Percentiles rank a stretch among this genome's conserved stretches.
Conservation (phyloP, 768 basidiomycete genomes). For the Suillus alpinus region DNA sequence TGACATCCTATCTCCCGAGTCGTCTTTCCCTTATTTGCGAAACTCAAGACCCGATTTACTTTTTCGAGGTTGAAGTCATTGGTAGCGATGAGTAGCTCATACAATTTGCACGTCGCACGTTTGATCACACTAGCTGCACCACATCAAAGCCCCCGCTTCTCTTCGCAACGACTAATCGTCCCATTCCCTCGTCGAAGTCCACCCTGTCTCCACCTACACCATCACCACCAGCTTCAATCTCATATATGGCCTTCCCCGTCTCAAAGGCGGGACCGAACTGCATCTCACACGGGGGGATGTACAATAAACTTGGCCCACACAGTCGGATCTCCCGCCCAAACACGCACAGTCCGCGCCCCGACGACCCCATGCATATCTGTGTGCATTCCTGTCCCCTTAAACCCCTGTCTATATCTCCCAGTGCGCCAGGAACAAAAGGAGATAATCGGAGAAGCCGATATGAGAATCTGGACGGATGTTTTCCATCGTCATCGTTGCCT, state of each 20-base stretch:
- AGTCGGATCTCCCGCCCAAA: slow-evolving; percentile 22
- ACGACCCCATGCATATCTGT: slow-evolving; percentile 20
- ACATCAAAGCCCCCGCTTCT: slow-evolving; percentile 26
- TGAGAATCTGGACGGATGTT: slow-evolving; percentile 11
- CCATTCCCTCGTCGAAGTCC: slow-evolving; percentile 31
- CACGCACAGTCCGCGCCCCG: slow-evolving; percentile 29
- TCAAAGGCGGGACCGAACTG: slow-evolving; percentile 27
- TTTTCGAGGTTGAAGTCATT: not conserved
- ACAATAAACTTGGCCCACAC: slow-evolving; percentile 19
- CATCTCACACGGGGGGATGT: slow-evolving; percentile 30
- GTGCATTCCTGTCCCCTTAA: slow-evolving; percentile 10
- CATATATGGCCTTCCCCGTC: slow-evolving; percentile 17
- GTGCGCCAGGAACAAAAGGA: slow-evolving; percentile 7
- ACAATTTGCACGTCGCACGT: not conserved
- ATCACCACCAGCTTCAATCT: slow-evolving; percentile 5
- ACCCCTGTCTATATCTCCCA: not conserved
- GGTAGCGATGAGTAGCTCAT: not conserved
- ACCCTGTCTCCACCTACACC: slow-evolving; percentile 16
- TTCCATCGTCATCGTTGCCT: not conserved
- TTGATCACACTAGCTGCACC: slow-evolving; percentile 14
- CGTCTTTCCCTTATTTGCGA: not conserved
- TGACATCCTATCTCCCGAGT: not conserved
- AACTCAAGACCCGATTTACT: not conserved
- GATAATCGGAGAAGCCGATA: slow-evolving; percentile 19
- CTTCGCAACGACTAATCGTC: slow-evolving; percentile 27